Conservation (phyloP, 2,329 filamentous ascomycete genomes). For the Trichoderma simmonsii region DNA sequence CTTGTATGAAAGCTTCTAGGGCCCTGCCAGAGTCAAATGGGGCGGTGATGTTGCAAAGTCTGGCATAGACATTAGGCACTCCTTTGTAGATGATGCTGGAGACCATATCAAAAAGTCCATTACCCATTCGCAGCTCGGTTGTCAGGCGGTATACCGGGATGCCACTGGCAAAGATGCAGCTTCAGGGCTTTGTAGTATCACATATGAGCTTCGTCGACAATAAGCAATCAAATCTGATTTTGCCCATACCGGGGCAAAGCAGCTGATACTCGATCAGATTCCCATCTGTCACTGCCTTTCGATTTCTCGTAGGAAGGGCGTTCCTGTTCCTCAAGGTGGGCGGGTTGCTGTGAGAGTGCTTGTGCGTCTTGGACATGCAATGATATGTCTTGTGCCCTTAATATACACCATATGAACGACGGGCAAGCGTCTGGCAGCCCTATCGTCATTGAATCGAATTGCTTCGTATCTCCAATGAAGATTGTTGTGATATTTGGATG, state of each 20-base stretch:
- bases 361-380: neutral
- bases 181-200: neutral
- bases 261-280: neutral
- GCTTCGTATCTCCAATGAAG: neutral
- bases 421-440: neutral
- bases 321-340: neutral
- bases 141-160: slow-evolving; percentile 22
- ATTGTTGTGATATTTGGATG: neutral
- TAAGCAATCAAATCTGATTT: neutral
- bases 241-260: neutral
- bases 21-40: neutral
- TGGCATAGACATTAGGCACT: neutral
- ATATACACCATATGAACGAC: neutral
- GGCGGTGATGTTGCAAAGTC: neutral
- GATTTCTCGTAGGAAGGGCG: neutral
- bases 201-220: neutral
- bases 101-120: neutral
- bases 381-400: neutral
- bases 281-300: neutral
- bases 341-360: neutral
- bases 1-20: neutral
- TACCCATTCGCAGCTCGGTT: slow-evolving; percentile 25
- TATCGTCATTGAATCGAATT: neutral
- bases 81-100: neutral
- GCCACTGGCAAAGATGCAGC: neutral